Evolutionary conservation across 306 rosid genomes (phyloP).

Genomic region (peach (Prunus persica)): DNA sequence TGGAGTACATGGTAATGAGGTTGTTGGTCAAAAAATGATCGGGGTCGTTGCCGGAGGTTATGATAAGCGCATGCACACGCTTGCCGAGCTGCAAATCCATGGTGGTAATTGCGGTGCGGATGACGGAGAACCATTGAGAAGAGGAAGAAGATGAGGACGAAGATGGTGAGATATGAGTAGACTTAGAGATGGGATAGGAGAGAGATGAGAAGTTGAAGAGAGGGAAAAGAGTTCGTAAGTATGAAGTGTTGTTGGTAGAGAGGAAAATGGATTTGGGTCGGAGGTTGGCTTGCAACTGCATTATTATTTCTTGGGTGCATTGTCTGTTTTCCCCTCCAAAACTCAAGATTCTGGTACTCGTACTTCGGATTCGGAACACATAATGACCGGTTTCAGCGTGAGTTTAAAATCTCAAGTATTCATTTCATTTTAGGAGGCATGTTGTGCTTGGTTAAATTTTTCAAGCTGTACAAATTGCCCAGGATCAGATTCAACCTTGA

Average conservation of each 20-base stretch:
- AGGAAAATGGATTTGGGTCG: conserved; percentile 21
- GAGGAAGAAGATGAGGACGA: conserved; percentile 24
- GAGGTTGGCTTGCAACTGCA: conserved; percentile 37
- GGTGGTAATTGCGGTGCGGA: conserved; percentile 55
- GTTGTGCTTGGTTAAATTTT: not conserved
- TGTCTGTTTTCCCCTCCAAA: conserved; percentile 13
- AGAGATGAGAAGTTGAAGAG: conserved; percentile 1
- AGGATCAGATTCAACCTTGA: not conserved
- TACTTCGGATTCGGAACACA: not conserved
- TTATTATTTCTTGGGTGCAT: conserved; percentile 28
- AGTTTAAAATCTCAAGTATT: not conserved
- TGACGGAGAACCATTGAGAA: conserved; percentile 61
- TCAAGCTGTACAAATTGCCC: not conserved
- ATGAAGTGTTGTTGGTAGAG: not conserved
- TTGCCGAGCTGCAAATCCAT: conserved; percentile 58
- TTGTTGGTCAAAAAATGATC: conserved; percentile 64
- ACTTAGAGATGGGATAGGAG: not conserved
- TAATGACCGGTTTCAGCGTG: not conserved
- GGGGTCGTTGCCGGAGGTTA: conserved; percentile 38
- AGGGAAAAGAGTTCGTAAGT: not conserved
- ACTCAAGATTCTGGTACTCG: not conserved
- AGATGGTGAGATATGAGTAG: not conserved
- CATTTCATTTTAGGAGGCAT: not conserved
- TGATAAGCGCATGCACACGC: conserved; percentile 50
- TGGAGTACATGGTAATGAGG: conserved; percentile 65